phyloP scores from a whole-genome alignment of 2,329 filamentous ascomycete species.

The Beauveria caledonica region DNA sequence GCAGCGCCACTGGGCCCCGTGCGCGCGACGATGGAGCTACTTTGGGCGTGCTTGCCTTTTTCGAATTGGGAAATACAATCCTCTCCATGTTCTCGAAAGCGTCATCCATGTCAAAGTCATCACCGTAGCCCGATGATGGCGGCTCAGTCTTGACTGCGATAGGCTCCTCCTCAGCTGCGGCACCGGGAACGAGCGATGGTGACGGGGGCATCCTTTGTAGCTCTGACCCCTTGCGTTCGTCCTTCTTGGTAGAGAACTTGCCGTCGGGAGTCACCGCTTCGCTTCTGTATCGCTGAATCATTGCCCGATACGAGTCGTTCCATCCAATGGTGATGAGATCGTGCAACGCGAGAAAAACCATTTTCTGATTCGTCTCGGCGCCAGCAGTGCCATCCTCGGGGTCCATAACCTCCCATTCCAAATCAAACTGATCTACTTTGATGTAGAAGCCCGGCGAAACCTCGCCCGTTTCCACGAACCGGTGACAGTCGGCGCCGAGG shows the following conservation, averaged over 20 bases:
- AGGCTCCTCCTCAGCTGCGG: neutral
- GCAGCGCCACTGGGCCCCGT: constrained; percentile 25
- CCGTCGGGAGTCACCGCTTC: neutral
- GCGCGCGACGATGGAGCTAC: constrained; percentile 4
- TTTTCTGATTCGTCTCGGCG: constrained; percentile 13
- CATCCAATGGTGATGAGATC: constrained; percentile 40
- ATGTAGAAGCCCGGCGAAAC: constrained; percentile 42
- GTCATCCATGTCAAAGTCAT: constrained; percentile 22
- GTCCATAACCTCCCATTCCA: constrained; percentile 21
- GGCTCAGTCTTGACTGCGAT: neutral
- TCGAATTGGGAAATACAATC: constrained; percentile 21
- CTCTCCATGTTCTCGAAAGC: constrained; percentile 31
- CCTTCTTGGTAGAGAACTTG: neutral
- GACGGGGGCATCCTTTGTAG: neutral
- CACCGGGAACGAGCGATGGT: neutral
- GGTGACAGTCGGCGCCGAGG: constrained; percentile 36
- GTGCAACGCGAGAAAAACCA: constrained; percentile 39
- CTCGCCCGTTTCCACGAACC: constrained; percentile 37
- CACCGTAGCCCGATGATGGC: neutral
- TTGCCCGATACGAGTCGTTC: constrained; percentile 31
- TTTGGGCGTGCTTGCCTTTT: constrained; percentile 13
- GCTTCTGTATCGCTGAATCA: constrained; percentile 14
- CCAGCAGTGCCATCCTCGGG: constrained; percentile 9
- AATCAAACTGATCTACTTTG: constrained; percentile 33
- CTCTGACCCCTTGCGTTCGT: neutral